These are phyloP conservation scores for Paxillus involutus DNA, from an alignment of 768 basidiomycete genomes.

Conservation along the genomic window DNA sequence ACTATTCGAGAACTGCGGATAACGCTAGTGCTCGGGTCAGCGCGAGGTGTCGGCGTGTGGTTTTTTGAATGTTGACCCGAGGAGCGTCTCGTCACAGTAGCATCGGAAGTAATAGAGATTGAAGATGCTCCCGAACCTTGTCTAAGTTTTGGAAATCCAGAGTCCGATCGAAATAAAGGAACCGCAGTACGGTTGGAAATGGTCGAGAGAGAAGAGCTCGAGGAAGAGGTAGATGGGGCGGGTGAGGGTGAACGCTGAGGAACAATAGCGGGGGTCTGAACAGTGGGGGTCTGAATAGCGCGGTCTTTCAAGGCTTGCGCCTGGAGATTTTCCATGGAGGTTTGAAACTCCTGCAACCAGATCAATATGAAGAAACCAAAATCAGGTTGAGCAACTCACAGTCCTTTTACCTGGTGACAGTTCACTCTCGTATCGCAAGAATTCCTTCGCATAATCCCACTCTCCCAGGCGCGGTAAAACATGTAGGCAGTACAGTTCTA, in stretches of 20 bases:
- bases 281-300: conserved; percentile 9
- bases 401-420: conserved; percentile 47
- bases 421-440: conserved; percentile 72
- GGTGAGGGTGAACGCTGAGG: conserved; percentile 42
- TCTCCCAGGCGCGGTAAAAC: conserved; percentile 71
- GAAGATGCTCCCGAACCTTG: conserved; percentile 17
- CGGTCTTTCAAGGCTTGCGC: conserved; percentile 35
- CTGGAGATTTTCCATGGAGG: conserved; percentile 33
- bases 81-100: conserved; percentile 24
- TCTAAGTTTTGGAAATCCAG: conserved; percentile 10
- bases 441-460: conserved; percentile 80
- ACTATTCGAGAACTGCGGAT: conserved; percentile 8
- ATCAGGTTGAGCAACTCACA: conserved; percentile 38
- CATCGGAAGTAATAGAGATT: conserved; percentile 23
- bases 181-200: conserved; percentile 73
- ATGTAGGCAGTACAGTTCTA: conserved; percentile 76
- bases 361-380: conserved; percentile 4
- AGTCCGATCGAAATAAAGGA: conserved; percentile 33
- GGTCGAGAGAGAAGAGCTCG: conserved; percentile 66
- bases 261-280: conserved; percentile 20
- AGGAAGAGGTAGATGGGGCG: conserved; percentile 57
- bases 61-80: conserved; percentile 5
- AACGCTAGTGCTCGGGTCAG: conserved; percentile 14
- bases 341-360: conserved; percentile 32
- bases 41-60: conserved; percentile 8